phyloP scores from a whole-genome alignment of 495 filamentous ascomycete genomes.

The Neurospora sp. region DNA sequence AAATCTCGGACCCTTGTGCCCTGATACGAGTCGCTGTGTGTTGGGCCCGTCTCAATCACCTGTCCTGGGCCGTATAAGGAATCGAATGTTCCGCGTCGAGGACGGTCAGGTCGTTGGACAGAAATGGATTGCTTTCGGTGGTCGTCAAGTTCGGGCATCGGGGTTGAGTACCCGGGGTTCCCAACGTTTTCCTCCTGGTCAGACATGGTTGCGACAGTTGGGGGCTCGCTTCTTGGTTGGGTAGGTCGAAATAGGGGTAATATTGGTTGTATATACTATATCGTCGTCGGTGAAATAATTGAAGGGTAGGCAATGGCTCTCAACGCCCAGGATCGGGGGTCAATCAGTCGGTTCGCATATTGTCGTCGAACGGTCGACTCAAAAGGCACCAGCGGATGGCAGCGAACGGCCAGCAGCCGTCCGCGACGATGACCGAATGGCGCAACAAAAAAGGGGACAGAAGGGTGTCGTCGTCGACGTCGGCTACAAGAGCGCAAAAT shows the following conservation, averaged over 20 bases:
- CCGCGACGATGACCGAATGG: slow-evolving; percentile 15
- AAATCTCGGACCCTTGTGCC: slow-evolving; percentile 36
- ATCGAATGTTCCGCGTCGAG: slow-evolving; percentile 47
- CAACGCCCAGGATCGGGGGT: slow-evolving; percentile 9
- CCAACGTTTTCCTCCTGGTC: slow-evolving; percentile 39
- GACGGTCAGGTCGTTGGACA: slow-evolving; percentile 43
- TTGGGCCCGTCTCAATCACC: slow-evolving; percentile 22
- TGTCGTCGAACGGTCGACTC: slow-evolving; percentile 11
- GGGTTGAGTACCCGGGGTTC: slow-evolving; percentile 54
- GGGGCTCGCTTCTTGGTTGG: not conserved
- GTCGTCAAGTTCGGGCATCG: slow-evolving; percentile 85
- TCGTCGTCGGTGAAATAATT: not conserved
- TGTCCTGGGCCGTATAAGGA: slow-evolving; percentile 39
- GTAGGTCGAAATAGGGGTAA: not conserved
- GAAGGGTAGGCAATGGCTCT: slow-evolving; percentile 14
- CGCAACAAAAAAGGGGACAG: not conserved
- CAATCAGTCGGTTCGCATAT: slow-evolving; percentile 24
- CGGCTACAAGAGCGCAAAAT: not conserved
- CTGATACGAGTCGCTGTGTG: slow-evolving; percentile 18
- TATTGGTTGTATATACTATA: not conserved
- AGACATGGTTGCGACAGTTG: slow-evolving; percentile 38
- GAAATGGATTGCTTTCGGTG: slow-evolving; percentile 73
- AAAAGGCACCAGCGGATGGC: slow-evolving; percentile 27
- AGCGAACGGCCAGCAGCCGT: slow-evolving; percentile 31
- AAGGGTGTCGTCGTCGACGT: not conserved